Evolutionary conservation across 2,329 filamentous ascomycete genomes (phyloP), one percentile per base, ranked within the genome.

Genomic region (Colletotrichum liriopes): DNA sequence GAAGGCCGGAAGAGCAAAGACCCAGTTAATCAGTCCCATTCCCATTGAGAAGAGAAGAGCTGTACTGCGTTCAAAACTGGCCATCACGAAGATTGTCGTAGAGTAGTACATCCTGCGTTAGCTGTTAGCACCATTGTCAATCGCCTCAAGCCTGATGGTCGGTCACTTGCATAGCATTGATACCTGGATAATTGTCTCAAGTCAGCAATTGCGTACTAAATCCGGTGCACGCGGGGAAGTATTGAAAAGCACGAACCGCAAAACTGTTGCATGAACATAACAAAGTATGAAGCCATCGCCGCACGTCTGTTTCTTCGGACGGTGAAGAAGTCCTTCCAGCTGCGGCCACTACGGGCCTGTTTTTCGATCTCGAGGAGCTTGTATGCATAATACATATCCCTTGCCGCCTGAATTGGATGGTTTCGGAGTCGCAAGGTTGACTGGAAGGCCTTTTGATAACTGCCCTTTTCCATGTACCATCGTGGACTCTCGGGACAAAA

Each of bases 1-100:
- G 52, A 90, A 79, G 2, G 89, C 88, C 0, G 88, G 89, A 72
- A 89, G 87, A 3, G 89, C 88, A 66, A 90, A 90, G 5, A 90
- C 65, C 75, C 88, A 90, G 78, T 90, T 90, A 64, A 89, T 82
- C 29, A 90, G 77, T 12, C 89, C 89, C 68, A 87, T 88, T 2
- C 88, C 89, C 82, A 87, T 88, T 0, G 87, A 89, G 0, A 86
- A 87, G 7, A 89, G 82, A 1, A 90, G 81, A 1, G 88, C 86
- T 2, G 80, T 76, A 2, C 82, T 82, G 0, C 79, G 77, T 20
- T 63, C 76, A 20, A 85, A 85, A 16, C 85, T 84, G 1, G 85
- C 85, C 1, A 84, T 72, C 20, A 67, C 56, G 29, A 79, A 83
- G 74, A 81, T 85, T 0, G 82, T 86, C 0, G 84, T 88, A 0